These are phyloP conservation scores for Teratosphaeria gauchensis DNA, from an alignment of 2,329 filamentous ascomycete species.

Conservation along the genomic window DNA sequence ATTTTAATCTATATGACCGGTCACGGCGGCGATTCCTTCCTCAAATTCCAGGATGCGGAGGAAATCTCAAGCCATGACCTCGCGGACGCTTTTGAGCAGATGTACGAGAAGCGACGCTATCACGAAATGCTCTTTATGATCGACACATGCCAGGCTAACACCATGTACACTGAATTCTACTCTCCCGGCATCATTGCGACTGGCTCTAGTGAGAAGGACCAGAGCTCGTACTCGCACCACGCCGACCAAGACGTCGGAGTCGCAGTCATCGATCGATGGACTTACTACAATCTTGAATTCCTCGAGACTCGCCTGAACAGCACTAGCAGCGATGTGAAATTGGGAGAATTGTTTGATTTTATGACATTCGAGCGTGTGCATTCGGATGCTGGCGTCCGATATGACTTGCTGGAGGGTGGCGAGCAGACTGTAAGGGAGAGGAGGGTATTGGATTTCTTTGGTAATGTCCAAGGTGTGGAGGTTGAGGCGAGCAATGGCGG, in stretches of 20 bases:
- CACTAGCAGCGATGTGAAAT: slow-evolving; percentile 74
- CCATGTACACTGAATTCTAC: slow-evolving; percentile 98
- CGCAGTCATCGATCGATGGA: slow-evolving; percentile 96
- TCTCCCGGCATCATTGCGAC: slow-evolving; percentile 97
- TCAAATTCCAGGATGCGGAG: slow-evolving; percentile 97
- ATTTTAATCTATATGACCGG: slow-evolving; percentile 99
- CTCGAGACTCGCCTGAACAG: slow-evolving; percentile 83
- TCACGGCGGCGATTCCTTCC: slow-evolving; percentile 92
- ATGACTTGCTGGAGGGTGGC: slow-evolving; percentile 87
- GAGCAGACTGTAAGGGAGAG: slow-evolving; percentile 67
- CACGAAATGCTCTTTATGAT: slow-evolving; percentile 99
- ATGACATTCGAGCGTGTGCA: slow-evolving; percentile 95
- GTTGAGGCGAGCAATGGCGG: slow-evolving; percentile 45
- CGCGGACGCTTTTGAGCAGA: slow-evolving; percentile 95
- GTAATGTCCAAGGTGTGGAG: slow-evolving; percentile 95
- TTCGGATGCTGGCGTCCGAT: slow-evolving; percentile 80
- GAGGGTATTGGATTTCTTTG: slow-evolving; percentile 92
- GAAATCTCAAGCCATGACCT: slow-evolving; percentile 95
- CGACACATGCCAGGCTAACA: slow-evolving; percentile 98
- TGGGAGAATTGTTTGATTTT: slow-evolving; percentile 91
- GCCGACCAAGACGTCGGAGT: slow-evolving; percentile 97
- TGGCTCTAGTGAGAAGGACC: slow-evolving; percentile 88
- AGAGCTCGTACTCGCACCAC: slow-evolving; percentile 95
- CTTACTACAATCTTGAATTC: slow-evolving; percentile 97
- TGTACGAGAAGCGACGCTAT: slow-evolving; percentile 99